Percentiles rank a stretch among this genome's conserved stretches.
These are phyloP conservation scores for Moniliophthora roreri DNA, from an alignment of 1,284 basidiomycete genomes.

Conservation along the genomic window DNA sequence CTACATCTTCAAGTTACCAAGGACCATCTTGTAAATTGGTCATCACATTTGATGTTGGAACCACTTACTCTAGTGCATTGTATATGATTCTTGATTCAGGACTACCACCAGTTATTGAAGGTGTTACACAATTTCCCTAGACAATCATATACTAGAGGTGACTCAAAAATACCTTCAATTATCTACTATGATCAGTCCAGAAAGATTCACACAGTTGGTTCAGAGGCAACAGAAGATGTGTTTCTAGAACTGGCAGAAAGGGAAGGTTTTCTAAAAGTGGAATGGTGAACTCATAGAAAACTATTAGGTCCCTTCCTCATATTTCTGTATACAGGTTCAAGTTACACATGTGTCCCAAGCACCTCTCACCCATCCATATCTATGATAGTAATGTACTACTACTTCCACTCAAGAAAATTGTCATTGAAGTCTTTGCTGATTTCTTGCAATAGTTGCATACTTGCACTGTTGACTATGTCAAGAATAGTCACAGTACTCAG, in stretches of 20 bases:
- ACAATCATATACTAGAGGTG: slow-evolving; percentile 50
- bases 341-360: slow-evolving; percentile 8
- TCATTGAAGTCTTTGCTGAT: slow-evolving; percentile 37
- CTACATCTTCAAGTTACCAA: neutral
- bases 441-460: slow-evolving; percentile 40
- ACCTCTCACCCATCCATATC: slow-evolving; percentile 16
- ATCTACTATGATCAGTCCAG: slow-evolving; percentile 48
- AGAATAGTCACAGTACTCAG: slow-evolving; percentile 27
- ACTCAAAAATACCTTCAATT: slow-evolving; percentile 57
- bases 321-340: slow-evolving; percentile 1
- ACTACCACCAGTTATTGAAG: neutral
- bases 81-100: slow-evolving; percentile 3
- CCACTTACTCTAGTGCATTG: slow-evolving; percentile 3
- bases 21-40: slow-evolving; percentile 5
- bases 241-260: slow-evolving; percentile 44
- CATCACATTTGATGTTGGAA: slow-evolving; percentile 8
- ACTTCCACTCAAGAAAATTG: slow-evolving; percentile 34
- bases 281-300: neutral
- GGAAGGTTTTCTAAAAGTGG: slow-evolving; percentile 23
- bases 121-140: slow-evolving; percentile 44
- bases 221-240: slow-evolving; percentile 44
- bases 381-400: slow-evolving; percentile 28
- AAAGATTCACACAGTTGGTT: slow-evolving; percentile 45
- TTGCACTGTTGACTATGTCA: slow-evolving; percentile 36
- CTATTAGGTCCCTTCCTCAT: neutral